Evolutionary conservation across 139 green algal species (phyloP).

Genomic region (Chlamydomonas urium): DNA sequence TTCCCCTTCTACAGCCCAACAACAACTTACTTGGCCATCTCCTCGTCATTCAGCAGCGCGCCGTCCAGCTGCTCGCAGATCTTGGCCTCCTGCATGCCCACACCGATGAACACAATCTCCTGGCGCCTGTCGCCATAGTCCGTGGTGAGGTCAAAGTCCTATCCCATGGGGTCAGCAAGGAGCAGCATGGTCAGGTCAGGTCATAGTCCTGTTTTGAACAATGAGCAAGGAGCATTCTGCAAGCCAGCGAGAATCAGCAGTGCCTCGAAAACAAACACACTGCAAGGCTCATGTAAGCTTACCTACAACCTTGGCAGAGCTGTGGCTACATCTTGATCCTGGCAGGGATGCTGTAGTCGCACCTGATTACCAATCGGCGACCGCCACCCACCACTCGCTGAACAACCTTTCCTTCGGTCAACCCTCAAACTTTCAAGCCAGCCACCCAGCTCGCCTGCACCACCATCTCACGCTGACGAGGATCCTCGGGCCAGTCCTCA

Average conservation of each 20-base stretch:
- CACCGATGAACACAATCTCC: conserved; percentile 94
- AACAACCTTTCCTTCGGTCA: no score
- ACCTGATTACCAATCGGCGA: no score
- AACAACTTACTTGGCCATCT: conserved; percentile 63
- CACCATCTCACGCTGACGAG: neutral
- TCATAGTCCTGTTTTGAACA: neutral
- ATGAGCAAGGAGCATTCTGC: no score
- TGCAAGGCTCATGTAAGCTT: no score
- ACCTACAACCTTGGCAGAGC: no score
- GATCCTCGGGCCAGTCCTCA: conserved; percentile 71
- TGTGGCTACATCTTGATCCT: no score
- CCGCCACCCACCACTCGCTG: no score
- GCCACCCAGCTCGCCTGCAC: neutral
- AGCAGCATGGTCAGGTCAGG: neutral
- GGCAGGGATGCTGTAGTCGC: no score
- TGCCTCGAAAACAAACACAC: no score
- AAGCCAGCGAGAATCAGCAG: no score
- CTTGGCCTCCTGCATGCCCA: conserved; percentile 73
- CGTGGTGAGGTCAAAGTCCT: conserved; percentile 60
- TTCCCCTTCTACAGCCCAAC: neutral
- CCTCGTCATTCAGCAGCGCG: conserved; percentile 73
- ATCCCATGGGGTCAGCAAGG: neutral
- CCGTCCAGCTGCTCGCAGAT: conserved; percentile 79
- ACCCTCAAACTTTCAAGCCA: neutral
- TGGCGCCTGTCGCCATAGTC: conserved; percentile 76